Base-by-base conservation (phyloP, 805 yeast genomes). In the Yamadazyma tumulicola region DNA sequence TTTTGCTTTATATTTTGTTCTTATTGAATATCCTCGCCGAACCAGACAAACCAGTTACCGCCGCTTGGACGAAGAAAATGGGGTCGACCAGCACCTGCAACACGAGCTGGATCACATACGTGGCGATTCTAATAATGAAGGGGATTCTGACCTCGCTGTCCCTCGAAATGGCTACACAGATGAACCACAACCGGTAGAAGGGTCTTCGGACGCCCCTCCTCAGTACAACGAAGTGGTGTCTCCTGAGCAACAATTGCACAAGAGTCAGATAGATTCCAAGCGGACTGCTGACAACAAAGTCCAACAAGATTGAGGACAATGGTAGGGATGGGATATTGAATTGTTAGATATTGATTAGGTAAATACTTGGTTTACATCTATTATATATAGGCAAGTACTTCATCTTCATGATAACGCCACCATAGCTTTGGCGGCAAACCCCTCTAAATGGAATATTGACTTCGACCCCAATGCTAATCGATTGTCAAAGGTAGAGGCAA, bases 381-480 rank as follows among this genome's bases (percentile, higher is more conserved):
- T n/a, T n/a, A n/a, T n/a, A n/a, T n/a, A n/a, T n/a, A n/a, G n/a
- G n/a, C n/a, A n/a, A n/a, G n/a, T n/a, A n/a, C n/a, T n/a, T n/a
- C n/a, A n/a, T n/a, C n/a, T n/a, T n/a, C n/a, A n/a, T n/a, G n/a
- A n/a, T 26, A 34, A 34, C 11, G n/a, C 72, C 26, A 86, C 84
- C 97, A 93, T 91, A 2, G 79, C 77, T 53, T 76, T 81, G 1
- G 97, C 96, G 13, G 85, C 75, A 54, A 87, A 93, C 1, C 97
- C 98, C 64, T 93, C 98, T 35, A 93, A 62, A 61, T 93, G 98
- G 59, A 86, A 93, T 9, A 93, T 91, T 24, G 88, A 85, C 58
- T 93, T 93, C 39, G 75, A 75, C 2, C 97, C 98, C 39, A 84
- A 62, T 38, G 88, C 77, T 40, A 93, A 68, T 38, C 98, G 74